Conservation (phyloP, 257 asterid species). For the Solanum megistacrolobum region DNA sequence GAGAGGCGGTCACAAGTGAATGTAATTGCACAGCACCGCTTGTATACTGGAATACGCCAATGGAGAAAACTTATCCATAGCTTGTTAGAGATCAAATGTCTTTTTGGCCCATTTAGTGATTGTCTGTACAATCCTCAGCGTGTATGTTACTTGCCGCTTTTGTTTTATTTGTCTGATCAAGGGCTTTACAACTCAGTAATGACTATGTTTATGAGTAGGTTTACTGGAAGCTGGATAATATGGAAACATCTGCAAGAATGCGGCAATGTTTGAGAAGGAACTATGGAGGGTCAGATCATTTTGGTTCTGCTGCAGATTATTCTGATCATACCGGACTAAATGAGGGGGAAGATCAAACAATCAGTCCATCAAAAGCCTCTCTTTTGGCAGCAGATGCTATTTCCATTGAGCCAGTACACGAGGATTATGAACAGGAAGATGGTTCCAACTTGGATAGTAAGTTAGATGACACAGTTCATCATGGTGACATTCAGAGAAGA, state of each 20-base stretch:
- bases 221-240: slow-evolving; percentile 87
- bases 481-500: slow-evolving; percentile 29
- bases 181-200: slow-evolving; percentile 8
- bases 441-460: slow-evolving; percentile 31
- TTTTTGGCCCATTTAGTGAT: slow-evolving; percentile 75
- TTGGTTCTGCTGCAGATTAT: slow-evolving; percentile 91
- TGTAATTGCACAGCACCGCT: slow-evolving; percentile 56
- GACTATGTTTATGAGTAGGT: slow-evolving; percentile 38
- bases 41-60: slow-evolving; percentile 80
- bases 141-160: slow-evolving; percentile 33
- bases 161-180: slow-evolving; percentile 14
- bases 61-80: slow-evolving; percentile 94
- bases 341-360: slow-evolving; percentile 36
- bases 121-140: slow-evolving; percentile 57
- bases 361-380: slow-evolving; percentile 79
- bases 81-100: slow-evolving; percentile 79
- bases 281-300: slow-evolving; percentile 82
- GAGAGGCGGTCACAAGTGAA: slow-evolving; percentile 92
- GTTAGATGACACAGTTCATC: slow-evolving; percentile 30
- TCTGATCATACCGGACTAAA: slow-evolving; percentile 48
- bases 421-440: slow-evolving; percentile 76
- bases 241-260: slow-evolving; percentile 95
- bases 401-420: slow-evolving; percentile 51
- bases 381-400: slow-evolving; percentile 85
- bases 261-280: slow-evolving; percentile 78